Conservation (phyloP, 2,329 filamentous ascomycete species). For the Stagonosporopsis chrysanthemi region DNA sequence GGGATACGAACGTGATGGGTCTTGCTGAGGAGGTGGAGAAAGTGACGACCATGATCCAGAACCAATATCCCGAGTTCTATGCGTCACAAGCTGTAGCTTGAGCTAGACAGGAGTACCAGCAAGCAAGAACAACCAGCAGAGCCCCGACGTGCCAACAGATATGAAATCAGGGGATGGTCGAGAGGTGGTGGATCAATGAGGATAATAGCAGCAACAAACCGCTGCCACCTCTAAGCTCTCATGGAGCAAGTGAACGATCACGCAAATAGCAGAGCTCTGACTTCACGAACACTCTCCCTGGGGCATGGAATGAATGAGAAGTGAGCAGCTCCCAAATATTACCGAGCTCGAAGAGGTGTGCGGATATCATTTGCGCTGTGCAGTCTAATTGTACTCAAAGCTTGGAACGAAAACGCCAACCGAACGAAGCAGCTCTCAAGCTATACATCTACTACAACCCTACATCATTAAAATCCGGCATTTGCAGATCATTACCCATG, state of each 20-base stretch:
- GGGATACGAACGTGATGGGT: slow-evolving; percentile 88
- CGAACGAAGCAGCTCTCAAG: neutral
- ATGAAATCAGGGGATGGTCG: neutral
- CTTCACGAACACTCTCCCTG: neutral
- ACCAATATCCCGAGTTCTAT: slow-evolving; percentile 72
- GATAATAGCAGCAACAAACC: neutral
- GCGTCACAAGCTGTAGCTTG: slow-evolving; percentile 52
- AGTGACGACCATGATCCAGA: slow-evolving; percentile 80
- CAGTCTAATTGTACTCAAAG: neutral
- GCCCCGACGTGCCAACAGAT: too few species aligned
- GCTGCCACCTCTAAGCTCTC: neutral
- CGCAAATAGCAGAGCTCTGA: neutral
- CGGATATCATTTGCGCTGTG: neutral
- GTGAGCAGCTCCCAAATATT: neutral
- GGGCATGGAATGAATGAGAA: neutral
- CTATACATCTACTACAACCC: neutral
- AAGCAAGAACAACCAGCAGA: neutral
- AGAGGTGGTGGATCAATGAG: neutral
- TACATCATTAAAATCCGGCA: neutral
- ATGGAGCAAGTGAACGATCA: neutral
- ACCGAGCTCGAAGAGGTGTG: neutral
- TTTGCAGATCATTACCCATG: neutral
- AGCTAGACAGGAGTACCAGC: slow-evolving; percentile 1
- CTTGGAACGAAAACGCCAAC: neutral
- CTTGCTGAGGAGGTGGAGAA: slow-evolving; percentile 90